Percentiles rank a stretch among this genome's conserved stretches.
Evolutionary conservation across 495 filamentous ascomycete species (phyloP).

Genomic region (Margaritispora aquatica): DNA sequence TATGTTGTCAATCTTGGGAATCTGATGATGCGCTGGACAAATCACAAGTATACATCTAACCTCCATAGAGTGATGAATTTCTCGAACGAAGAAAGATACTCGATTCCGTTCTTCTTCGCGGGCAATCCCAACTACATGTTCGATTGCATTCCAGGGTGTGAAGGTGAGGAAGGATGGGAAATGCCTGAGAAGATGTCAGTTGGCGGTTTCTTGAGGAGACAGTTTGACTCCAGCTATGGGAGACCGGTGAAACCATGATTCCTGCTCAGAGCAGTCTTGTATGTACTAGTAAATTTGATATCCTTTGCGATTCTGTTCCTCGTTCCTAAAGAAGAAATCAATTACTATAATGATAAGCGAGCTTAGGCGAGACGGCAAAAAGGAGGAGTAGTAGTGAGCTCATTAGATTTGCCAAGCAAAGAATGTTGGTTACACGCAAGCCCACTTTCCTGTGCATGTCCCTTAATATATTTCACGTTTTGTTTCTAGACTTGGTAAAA

Average conservation of each 20-base stretch:
- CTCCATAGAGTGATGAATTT: conserved; percentile 36
- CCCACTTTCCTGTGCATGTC: background rate
- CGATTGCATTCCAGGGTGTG: background rate
- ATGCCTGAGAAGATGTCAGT: background rate
- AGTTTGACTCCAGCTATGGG: background rate
- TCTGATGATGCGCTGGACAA: conserved; percentile 32
- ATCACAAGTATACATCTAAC: conserved; percentile 33
- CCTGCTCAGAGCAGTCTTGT: too few relatives aligned
- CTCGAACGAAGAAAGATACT: conserved; percentile 33
- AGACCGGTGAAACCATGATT: background rate
- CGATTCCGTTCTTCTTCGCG: conserved; percentile 34
- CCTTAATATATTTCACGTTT: background rate
- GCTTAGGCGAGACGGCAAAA: background rate
- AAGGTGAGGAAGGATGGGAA: background rate
- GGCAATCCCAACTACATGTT: background rate
- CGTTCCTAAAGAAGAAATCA: too few relatives aligned
- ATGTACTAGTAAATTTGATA: too few relatives aligned
- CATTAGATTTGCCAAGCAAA: background rate
- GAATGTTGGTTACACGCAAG: background rate
- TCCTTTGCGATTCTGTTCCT: too few relatives aligned
- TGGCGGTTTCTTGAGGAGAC: background rate
- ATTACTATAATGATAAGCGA: background rate
- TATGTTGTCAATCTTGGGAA: conserved; percentile 42
- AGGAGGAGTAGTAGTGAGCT: background rate
- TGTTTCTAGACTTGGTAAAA: too few relatives aligned